Conservation (phyloP, 257 asterid species). For the Lycium barbarum region DNA sequence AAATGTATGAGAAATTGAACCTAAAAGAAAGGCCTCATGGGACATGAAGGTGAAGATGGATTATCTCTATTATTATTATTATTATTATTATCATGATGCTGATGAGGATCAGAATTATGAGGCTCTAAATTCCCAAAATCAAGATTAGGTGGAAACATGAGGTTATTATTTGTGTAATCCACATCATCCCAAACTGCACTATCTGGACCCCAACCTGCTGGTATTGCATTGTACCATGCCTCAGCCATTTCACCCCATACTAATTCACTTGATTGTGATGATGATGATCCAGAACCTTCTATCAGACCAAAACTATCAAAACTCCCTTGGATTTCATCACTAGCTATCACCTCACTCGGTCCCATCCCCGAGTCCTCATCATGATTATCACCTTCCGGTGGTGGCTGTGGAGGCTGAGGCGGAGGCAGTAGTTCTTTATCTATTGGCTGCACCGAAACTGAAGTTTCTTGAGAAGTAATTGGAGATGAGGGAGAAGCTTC, state of each 20-base stretch:
- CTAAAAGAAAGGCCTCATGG: constrained; percentile 49
- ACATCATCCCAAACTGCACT: constrained; percentile 91
- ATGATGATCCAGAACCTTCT: constrained; percentile 1
- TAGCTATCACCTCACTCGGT: constrained; percentile 38
- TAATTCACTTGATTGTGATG: constrained; percentile 57
- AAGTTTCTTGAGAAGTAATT: constrained; percentile 28
- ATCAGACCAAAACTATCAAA: constrained; percentile 33
- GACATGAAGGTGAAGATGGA: constrained; percentile 50
- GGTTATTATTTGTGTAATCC: constrained; percentile 56
- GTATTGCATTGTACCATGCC: constrained; percentile 70
- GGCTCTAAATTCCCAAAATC: constrained; percentile 51
- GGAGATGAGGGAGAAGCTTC: constrained; percentile 36
- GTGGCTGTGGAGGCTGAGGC: constrained; percentile 17
- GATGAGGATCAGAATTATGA: constrained; percentile 43
- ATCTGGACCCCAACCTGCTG: constrained; percentile 88
- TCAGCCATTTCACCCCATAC: constrained; percentile 82
- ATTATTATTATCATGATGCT: constrained; percentile 40
- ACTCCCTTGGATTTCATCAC: constrained; percentile 41
- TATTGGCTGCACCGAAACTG: constrained; percentile 5
- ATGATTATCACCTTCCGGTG: constrained; percentile 33
- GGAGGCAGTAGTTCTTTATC: constrained; percentile 31
- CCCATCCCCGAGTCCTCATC: constrained; percentile 43
- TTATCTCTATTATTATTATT: constrained; percentile 8
- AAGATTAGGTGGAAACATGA: constrained; percentile 66
- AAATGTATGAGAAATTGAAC: not conserved